Conservation (phyloP, 2,329 filamentous ascomycete genomes). For the Fonsecaea pedrosoi region DNA sequence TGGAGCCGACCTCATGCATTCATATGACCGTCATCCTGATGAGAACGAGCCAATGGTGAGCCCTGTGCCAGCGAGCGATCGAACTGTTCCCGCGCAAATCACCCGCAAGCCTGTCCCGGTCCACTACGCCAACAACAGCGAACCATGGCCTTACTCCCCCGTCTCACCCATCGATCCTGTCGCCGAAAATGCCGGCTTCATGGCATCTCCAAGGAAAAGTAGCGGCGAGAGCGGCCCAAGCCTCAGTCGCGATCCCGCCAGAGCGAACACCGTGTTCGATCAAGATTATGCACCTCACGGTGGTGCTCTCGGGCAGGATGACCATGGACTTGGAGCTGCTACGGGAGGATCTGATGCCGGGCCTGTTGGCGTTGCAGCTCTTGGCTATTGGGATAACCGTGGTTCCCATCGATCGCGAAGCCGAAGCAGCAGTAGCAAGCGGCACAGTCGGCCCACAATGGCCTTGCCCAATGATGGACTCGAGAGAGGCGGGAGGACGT, state of each 20-base stretch:
- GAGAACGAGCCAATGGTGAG: constrained; percentile 17
- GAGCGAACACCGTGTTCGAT: constrained; percentile 32
- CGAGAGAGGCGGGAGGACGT: constrained; percentile 4
- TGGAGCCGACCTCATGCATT: constrained; percentile 29
- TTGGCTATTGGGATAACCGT: constrained; percentile 21
- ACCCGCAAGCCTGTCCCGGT: constrained; percentile 33
- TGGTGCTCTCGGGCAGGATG: constrained; percentile 8
- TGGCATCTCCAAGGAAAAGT: constrained; percentile 8
- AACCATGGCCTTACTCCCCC: constrained; percentile 36
- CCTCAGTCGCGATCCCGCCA: constrained; percentile 27
- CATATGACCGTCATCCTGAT: constrained; percentile 22
- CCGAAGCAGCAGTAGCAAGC: constrained; percentile 22
- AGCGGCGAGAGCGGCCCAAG: constrained; percentile 22
- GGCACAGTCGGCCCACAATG: constrained; percentile 12
- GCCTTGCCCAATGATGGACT: constrained; percentile 6
- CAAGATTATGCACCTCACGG: constrained; percentile 19
- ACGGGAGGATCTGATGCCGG: constrained; percentile 23
- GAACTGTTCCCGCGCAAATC: constrained; percentile 14
- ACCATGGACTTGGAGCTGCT: constrained; percentile 12
- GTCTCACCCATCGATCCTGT: constrained; percentile 29
- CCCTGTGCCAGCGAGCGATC: not conserved
- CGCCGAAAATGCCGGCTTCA: constrained; percentile 9
- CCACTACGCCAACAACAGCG: constrained; percentile 27
- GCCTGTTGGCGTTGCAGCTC: constrained; percentile 20
- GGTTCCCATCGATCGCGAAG: constrained; percentile 23